These are phyloP conservation scores for Apiotrichum domesticum DNA, from an alignment of 1,284 basidiomycete genomes.

Conservation along the genomic window DNA sequence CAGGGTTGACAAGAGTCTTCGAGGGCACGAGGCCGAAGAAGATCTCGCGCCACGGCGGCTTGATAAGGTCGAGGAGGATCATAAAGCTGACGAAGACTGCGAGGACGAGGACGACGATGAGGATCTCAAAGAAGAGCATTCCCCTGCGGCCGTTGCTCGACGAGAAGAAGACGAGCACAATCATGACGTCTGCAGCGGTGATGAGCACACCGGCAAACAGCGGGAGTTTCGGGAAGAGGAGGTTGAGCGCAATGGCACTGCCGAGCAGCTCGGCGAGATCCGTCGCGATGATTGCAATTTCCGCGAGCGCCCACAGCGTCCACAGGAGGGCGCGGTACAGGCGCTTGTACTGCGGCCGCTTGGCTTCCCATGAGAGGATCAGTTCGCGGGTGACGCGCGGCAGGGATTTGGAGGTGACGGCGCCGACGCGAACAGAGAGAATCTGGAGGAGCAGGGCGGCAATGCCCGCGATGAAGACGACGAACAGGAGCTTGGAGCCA, in stretches of 20 bases:
- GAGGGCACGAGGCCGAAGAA: slow-evolving; percentile 81
- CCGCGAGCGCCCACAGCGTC: slow-evolving; percentile 54
- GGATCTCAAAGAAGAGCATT: slow-evolving; percentile 62
- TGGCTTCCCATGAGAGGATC: slow-evolving; percentile 58
- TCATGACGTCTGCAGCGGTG: slow-evolving; percentile 74
- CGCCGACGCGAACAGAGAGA: slow-evolving; percentile 50
- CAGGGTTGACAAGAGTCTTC: slow-evolving; percentile 48
- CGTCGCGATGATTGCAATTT: slow-evolving; percentile 72
- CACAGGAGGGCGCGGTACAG: slow-evolving; percentile 44
- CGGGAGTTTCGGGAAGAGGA: slow-evolving; percentile 73
- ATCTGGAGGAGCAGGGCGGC: slow-evolving; percentile 55
- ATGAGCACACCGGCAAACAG: slow-evolving; percentile 76
- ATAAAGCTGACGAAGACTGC: slow-evolving; percentile 76
- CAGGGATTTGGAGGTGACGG: slow-evolving; percentile 44
- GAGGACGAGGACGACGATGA: slow-evolving; percentile 63
- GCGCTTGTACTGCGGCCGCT: slow-evolving; percentile 60
- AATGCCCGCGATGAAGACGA: slow-evolving; percentile 76
- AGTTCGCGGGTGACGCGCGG: slow-evolving; percentile 59
- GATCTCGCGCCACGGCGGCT: slow-evolving; percentile 68
- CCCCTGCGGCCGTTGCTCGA: slow-evolving; percentile 39
- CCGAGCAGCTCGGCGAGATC: slow-evolving; percentile 65
- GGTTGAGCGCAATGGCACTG: slow-evolving; percentile 66
- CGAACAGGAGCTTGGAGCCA: slow-evolving; percentile 79
- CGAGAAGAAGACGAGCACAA: slow-evolving; percentile 49
- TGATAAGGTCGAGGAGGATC: slow-evolving; percentile 67